These are phyloP conservation scores for Paraglomus occultum DNA, from an alignment of 192 early-diverging fungal species.

Conservation along the genomic window DNA sequence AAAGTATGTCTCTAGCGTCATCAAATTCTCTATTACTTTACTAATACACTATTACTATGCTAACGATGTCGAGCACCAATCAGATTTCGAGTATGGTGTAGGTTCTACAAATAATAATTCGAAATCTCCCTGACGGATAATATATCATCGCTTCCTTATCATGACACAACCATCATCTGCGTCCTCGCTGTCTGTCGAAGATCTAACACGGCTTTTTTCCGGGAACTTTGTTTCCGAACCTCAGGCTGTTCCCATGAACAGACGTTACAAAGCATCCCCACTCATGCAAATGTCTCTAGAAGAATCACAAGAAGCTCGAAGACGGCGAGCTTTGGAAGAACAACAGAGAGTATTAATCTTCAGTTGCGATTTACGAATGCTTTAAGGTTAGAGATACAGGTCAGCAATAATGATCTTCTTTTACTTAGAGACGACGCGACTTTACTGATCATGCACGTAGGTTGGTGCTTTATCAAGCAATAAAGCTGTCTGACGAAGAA, in stretches of 20 bases:
- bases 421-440: slow-evolving; percentile 40
- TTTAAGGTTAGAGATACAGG: not conserved
- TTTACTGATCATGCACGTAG: slow-evolving; percentile 45
- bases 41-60: too few relatives aligned
- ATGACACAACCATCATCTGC: too few relatives aligned
- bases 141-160: too few relatives aligned
- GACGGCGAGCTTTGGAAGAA: slow-evolving; percentile 38
- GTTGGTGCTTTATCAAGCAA: slow-evolving; percentile 40
- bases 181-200: slow-evolving; percentile 9
- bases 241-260: not conserved
- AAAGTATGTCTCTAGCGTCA: too few relatives aligned
- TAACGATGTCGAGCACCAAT: too few relatives aligned
- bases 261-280: slow-evolving; percentile 19
- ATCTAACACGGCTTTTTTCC: slow-evolving; percentile 15
- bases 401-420: slow-evolving; percentile 4
- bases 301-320: slow-evolving; percentile 43
- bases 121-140: too few relatives aligned
- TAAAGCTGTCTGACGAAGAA: slow-evolving; percentile 32
- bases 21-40: too few relatives aligned
- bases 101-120: too few relatives aligned
- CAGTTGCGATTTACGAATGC: not conserved
- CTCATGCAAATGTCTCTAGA: slow-evolving; percentile 3
- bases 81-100: too few relatives aligned
- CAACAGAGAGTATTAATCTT: slow-evolving; percentile 39
- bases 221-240: not conserved